These are phyloP conservation scores for Zygosaccharomyces bailii DNA, from an alignment of 805 yeast species.

Conservation along the genomic window DNA sequence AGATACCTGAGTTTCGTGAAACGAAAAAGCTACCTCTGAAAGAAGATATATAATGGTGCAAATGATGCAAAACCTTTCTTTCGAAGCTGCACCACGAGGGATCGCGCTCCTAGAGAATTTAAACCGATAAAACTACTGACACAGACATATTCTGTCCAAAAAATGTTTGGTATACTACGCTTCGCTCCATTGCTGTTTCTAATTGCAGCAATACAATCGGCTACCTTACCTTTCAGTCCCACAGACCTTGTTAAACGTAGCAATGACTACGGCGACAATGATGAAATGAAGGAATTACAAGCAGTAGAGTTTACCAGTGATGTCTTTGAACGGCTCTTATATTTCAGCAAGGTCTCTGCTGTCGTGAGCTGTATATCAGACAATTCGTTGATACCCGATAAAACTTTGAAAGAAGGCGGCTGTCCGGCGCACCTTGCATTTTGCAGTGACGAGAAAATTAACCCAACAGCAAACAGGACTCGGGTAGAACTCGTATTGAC, in stretches of 20 bases:
- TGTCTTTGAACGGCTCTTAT: slow-evolving; percentile 31
- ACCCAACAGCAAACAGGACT: slow-evolving; percentile 32
- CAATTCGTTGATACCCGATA: slow-evolving; percentile 22
- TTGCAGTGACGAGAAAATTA: slow-evolving; percentile 28
- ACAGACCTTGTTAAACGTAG: not conserved
- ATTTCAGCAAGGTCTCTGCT: slow-evolving; percentile 35
- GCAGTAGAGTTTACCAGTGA: slow-evolving; percentile 6
- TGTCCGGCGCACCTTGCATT: slow-evolving; percentile 34
- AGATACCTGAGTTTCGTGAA: too few relatives aligned
- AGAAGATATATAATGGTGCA: too few relatives aligned
- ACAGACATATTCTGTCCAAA: too few relatives aligned
- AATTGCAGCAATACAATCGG: not conserved
- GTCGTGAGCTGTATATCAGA: slow-evolving; percentile 37
- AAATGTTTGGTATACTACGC: not conserved
- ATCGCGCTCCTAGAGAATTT: too few relatives aligned
- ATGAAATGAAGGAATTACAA: not conserved
- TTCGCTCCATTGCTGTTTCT: not conserved
- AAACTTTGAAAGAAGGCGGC: slow-evolving; percentile 30
- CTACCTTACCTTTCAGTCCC: not conserved
- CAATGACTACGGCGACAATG: not conserved
- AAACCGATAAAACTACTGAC: too few relatives aligned
- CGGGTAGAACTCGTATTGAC: slow-evolving; percentile 41
- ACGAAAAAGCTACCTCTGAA: too few relatives aligned
- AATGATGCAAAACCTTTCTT: too few relatives aligned
- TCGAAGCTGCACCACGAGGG: too few relatives aligned